Base-by-base conservation (phyloP, 2,329 filamentous ascomycete genomes). In the Pseudogymnoascus sp. region DNA sequence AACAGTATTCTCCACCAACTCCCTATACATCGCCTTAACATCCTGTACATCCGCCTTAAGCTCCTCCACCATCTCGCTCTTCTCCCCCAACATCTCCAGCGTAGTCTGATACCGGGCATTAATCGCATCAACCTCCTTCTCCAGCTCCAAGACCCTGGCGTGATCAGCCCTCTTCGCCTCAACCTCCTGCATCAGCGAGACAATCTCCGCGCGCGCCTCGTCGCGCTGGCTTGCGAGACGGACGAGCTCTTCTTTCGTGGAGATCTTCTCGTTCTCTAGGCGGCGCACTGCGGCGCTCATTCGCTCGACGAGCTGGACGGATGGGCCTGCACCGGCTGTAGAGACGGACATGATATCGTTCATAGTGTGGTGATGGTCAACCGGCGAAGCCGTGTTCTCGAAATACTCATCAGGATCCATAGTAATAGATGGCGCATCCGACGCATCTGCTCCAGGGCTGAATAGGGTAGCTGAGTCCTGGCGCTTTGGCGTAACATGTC, bases 1-100 rank as follows among this genome's bases (percentile, higher is more conserved):
- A 72, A 92, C 85, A 64, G 91, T 93, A 72, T 87, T 86, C 77
- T 96, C 90, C 60, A 96, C 89, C 74, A 99, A 77, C 73, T 97
- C 93, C 68, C 91, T 86, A 78, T 97, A 97, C 83, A 99, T 96
- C 72, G 87, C 88, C 80, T 99, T 99, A 74, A 99, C 82, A 79
- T 99, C 95, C 68, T 86, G 81, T 62, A 99, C 89, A 79, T 97
- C 95, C 11, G 89, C 88, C 75, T 83, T 86, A 68, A 99, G 79
- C 80, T 99, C 95, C 72, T 96, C 92, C 1, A 96, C 93, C 72
- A 89, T 79, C 80, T 99, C 95, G 75, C 91, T 96, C 83, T 96
- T 96, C 83, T 99, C 95, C 1, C 95, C 95, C 64, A 99, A 78
- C 86, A 97, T 88, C 78, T 97, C 93, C 62, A 99, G 80, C 65